Evolutionary conservation across 2,329 filamentous ascomycete genomes (phyloP).

Genomic region (Aaosphaeria pasadenensis): DNA sequence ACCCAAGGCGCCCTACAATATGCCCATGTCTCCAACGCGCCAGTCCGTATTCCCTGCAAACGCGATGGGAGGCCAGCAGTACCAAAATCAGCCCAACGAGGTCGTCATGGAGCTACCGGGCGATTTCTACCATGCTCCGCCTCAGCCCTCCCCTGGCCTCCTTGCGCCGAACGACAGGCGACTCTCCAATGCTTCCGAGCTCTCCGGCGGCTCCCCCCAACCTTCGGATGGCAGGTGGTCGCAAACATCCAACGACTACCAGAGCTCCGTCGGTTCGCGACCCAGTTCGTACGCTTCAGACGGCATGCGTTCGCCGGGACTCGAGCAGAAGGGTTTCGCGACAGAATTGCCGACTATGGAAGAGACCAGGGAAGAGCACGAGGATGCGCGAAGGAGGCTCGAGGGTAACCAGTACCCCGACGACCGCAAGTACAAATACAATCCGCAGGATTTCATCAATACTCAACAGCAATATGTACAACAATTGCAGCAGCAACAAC

Average conservation of each 20-base stretch:
- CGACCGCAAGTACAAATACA: slow-evolving; percentile 29
- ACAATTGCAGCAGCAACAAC: too few species aligned
- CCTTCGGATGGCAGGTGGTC: slow-evolving; percentile 31
- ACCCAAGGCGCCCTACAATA: slow-evolving; percentile 21
- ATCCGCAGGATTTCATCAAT: slow-evolving; percentile 32
- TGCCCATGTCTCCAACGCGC: slow-evolving; percentile 24
- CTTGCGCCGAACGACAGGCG: slow-evolving; percentile 22
- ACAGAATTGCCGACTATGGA: slow-evolving; percentile 34
- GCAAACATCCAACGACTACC: slow-evolving; percentile 21
- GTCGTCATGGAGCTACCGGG: slow-evolving; percentile 43
- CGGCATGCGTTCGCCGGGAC: slow-evolving; percentile 30
- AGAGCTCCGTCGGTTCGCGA: slow-evolving; percentile 25
- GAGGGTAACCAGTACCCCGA: slow-evolving; percentile 14
- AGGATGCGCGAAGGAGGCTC: slow-evolving; percentile 11
- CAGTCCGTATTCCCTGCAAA: slow-evolving; percentile 16
- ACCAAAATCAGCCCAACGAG: slow-evolving; percentile 19
- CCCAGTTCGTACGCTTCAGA: slow-evolving; percentile 37
- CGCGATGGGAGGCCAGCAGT: slow-evolving; percentile 10
- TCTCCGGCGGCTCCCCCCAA: slow-evolving; percentile 23
- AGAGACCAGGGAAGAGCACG: slow-evolving; percentile 34
- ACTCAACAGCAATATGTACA: slow-evolving; percentile 5
- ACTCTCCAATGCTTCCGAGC: slow-evolving; percentile 18
- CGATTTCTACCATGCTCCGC: slow-evolving; percentile 37
- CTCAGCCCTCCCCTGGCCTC: slow-evolving; percentile 21
- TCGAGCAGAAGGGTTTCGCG: slow-evolving; percentile 32